phyloP scores from a whole-genome alignment of 2,329 filamentous ascomycete genomes.

The Myrmaecium sp. region DNA sequence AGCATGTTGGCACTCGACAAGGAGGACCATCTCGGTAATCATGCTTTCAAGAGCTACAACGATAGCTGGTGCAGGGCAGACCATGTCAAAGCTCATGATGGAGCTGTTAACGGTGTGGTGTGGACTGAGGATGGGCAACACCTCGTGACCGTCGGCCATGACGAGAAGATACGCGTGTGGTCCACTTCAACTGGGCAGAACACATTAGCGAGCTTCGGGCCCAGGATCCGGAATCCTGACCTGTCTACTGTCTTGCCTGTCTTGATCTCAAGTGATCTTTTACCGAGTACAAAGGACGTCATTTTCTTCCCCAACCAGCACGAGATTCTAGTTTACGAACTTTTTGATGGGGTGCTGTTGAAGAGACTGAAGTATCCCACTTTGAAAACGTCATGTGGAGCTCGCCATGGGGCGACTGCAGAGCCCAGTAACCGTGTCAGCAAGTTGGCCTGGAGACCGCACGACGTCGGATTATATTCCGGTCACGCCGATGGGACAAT shows the following conservation, averaged over 20 bases:
- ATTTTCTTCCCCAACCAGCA: constrained; percentile 63
- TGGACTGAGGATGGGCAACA: constrained; percentile 71
- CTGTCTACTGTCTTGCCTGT: constrained; percentile 25
- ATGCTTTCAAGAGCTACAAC: constrained; percentile 20
- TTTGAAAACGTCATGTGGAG: constrained; percentile 5
- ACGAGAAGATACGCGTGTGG: constrained; percentile 77
- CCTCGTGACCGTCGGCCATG: constrained; percentile 67
- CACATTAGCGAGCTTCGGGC: constrained; percentile 75
- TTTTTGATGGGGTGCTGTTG: constrained; percentile 59
- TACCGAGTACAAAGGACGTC: constrained; percentile 41
- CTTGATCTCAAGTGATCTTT: constrained; percentile 43
- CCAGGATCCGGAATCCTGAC: constrained; percentile 53
- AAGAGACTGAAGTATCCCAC: constrained; percentile 43
- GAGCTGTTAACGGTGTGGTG: constrained; percentile 65
- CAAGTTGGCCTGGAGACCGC: constrained; percentile 56
- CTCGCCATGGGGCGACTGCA: constrained; percentile 3
- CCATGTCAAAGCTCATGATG: constrained; percentile 50
- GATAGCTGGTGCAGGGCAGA: too few species aligned
- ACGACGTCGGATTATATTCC: constrained; percentile 60
- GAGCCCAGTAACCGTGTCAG: constrained; percentile 41
- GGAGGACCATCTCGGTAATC: constrained; percentile 38
- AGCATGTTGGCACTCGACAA: constrained; percentile 65
- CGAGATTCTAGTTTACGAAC: constrained; percentile 62
- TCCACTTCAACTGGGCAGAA: constrained; percentile 66
- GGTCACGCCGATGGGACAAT: constrained; percentile 75